Conservation (phyloP, 2,329 filamentous ascomycete species). For the Paecilomyces niveus region DNA sequence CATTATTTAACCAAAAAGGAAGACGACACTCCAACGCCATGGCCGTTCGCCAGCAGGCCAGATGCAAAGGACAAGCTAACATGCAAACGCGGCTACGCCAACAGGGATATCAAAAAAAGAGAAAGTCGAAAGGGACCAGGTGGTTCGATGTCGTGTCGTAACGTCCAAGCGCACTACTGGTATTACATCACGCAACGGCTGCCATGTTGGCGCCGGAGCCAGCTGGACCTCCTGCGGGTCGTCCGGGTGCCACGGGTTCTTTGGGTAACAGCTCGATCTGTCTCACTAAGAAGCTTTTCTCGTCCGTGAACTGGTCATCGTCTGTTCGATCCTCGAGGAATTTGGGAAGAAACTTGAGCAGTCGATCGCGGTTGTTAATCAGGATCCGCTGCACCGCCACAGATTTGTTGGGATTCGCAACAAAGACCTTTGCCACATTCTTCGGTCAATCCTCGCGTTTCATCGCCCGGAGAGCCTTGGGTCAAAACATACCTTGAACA, state of each 20-base stretch:
- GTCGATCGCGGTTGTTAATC: conserved; percentile 88
- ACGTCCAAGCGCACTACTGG: background rate
- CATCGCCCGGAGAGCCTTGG: background rate
- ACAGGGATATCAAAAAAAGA: conserved; percentile 7
- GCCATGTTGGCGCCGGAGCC: conserved; percentile 21
- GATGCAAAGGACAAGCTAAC: conserved; percentile 10
- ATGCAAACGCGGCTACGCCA: conserved; percentile 2
- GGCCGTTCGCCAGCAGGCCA: conserved; percentile 16
- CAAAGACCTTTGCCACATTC: conserved; percentile 62
- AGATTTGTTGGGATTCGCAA: conserved; percentile 98
- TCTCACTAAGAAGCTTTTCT: conserved; percentile 93
- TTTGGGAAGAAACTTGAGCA: conserved; percentile 79
- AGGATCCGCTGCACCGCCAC: conserved; percentile 90
- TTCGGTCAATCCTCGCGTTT: conserved; percentile 9
- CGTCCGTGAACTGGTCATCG: conserved; percentile 97
- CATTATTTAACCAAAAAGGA: conserved; percentile 6
- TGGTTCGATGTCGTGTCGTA: background rate
- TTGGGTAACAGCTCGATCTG: conserved; percentile 60
- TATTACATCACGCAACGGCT: conserved; percentile 17
- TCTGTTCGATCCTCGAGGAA: conserved; percentile 94
- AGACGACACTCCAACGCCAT: conserved; percentile 11
- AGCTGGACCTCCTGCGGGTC: conserved; percentile 18
- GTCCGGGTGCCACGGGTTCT: conserved; percentile 32
- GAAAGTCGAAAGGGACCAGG: conserved; percentile 4
- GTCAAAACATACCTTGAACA: conserved; percentile 66